Evolutionary conservation across 2,329 filamentous ascomycete species (phyloP).

Genomic region (Macrophomina pseudophaseolina): DNA sequence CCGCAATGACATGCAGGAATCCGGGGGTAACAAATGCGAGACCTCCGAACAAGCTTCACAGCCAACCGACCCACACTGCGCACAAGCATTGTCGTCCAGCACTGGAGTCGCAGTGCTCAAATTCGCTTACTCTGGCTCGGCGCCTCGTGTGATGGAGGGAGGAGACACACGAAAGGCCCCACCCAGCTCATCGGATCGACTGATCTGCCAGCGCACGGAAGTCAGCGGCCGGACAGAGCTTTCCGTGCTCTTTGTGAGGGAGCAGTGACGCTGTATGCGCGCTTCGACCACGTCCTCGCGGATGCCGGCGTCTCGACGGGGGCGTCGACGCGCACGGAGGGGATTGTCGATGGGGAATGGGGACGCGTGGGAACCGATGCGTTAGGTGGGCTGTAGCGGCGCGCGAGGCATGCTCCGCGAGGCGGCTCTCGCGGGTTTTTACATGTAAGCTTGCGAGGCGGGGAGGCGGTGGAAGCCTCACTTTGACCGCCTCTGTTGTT

Average conservation of each 20-base stretch:
- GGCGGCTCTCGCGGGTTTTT: slow-evolving; percentile 53
- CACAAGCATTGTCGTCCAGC: slow-evolving; percentile 60
- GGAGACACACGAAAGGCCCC: slow-evolving; percentile 53
- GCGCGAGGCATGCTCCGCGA: slow-evolving; percentile 58
- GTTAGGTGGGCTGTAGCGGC: slow-evolving; percentile 51
- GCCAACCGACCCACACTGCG: neutral
- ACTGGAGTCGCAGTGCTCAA: slow-evolving; percentile 63
- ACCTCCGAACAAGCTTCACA: neutral
- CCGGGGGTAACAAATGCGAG: neutral
- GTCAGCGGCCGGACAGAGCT: slow-evolving; percentile 59
- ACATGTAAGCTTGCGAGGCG: slow-evolving; percentile 55
- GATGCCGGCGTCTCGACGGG: slow-evolving; percentile 62
- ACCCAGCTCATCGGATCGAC: neutral
- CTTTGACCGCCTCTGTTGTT: slow-evolving; percentile 54
- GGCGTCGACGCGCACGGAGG: slow-evolving; percentile 51
- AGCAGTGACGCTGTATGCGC: slow-evolving; percentile 54
- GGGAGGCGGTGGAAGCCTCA: slow-evolving; percentile 38
- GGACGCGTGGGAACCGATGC: neutral
- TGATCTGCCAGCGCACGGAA: slow-evolving; percentile 36
- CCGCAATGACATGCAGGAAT: too few species aligned
- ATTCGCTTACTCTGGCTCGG: slow-evolving; percentile 56
- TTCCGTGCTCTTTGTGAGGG: slow-evolving; percentile 56
- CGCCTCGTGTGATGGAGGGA: slow-evolving; percentile 59
- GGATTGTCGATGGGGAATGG: slow-evolving; percentile 30
- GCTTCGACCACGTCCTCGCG: slow-evolving; percentile 56